Base-by-base conservation (phyloP, 2,329 filamentous ascomycete species). In the Diplodia intermedia region DNA sequence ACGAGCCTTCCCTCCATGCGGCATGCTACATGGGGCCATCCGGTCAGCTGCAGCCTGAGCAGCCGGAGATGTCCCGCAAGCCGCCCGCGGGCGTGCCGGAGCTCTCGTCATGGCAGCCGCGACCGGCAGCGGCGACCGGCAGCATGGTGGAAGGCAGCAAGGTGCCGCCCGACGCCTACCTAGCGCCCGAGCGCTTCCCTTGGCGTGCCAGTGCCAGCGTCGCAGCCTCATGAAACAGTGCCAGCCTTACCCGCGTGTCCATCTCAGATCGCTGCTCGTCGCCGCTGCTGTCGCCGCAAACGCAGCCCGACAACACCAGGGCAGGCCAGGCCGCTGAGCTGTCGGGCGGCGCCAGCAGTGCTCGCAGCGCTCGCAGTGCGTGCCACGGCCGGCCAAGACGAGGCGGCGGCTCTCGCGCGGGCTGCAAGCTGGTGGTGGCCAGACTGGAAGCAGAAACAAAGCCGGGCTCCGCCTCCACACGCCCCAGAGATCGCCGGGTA, bases 401-500 rank as follows among this genome's bases (percentile, higher is more conserved):
- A 40, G 14, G 29, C 40, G 40, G 57, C 12, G 43, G 6, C 40
- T 49, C 40, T 63, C 29, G 47, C 43, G 60, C 43, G 47, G 43
- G 26, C 38, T 61, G 56, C 56, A 8, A 26, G 26, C 56, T 61
- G 43, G 60, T 52, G 36, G 1, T 50, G 29, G 26, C 43, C 31
- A 7, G 43, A 15, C 60, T 63, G 43, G 38, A 63, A 52, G 60
- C 43, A 63, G 60, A n/a, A 63, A 63, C 38, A 52, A 9, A 12
- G 29, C 60, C 60, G 60, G 31, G 8, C 47, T 63, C 60, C 43
- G 60, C 60, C 43, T 52, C 43, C 43, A 38, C 43, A 31, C 31
- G 60, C 60, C 60, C 60, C 60, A 63, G 60, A 63, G 43, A 52
- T 50, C n/a, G 43, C 43, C 50, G 60, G 60, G 29, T 52, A 63